Evolutionary conservation across 176 grass and related monocot species (phyloP).

Genomic region (maize (Zea mays)): DNA sequence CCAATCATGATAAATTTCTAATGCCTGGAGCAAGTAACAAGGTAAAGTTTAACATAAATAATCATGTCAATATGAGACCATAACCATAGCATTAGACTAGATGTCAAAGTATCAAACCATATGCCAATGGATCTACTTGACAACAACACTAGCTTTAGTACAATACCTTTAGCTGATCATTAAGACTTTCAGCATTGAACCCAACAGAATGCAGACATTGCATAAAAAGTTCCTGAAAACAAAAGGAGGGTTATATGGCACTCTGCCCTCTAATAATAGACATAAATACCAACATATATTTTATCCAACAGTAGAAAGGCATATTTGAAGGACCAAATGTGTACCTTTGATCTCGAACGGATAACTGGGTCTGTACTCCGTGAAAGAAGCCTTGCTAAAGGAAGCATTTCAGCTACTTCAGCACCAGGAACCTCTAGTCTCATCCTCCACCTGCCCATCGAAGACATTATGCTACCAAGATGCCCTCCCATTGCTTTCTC

Average conservation of each 20-base stretch:
- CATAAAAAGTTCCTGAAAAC: conserved; percentile 90
- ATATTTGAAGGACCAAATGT: conserved; percentile 22
- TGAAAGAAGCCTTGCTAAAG: conserved; percentile 91
- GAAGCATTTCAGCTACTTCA: conserved; percentile 99
- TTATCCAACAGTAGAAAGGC: conserved; percentile 21
- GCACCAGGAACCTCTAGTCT: conserved; percentile 91
- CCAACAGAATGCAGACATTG: conserved; percentile 86
- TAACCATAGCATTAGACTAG: not conserved
- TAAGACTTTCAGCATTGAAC: conserved; percentile 84
- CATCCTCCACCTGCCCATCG: conserved; percentile 95
- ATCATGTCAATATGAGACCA: not conserved
- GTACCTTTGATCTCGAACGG: conserved; percentile 86
- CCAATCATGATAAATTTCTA: conserved; percentile 75
- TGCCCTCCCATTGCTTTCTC: conserved; percentile 93
- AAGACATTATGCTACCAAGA: conserved; percentile 92
- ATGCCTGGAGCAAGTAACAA: conserved; percentile 58
- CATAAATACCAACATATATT: conserved; percentile 33
- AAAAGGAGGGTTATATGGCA: conserved; percentile 41
- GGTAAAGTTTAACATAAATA: conserved; percentile 31
- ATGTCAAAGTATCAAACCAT: conserved; percentile 24
- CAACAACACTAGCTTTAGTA: conserved; percentile 15
- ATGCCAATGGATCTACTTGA: conserved; percentile 32
- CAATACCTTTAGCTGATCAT: conserved; percentile 90
- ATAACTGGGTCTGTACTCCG: conserved; percentile 97
- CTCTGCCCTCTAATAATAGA: conserved; percentile 14